phyloP scores from a whole-genome alignment of 805 yeast species.

The Myxozyma sirexii region DNA sequence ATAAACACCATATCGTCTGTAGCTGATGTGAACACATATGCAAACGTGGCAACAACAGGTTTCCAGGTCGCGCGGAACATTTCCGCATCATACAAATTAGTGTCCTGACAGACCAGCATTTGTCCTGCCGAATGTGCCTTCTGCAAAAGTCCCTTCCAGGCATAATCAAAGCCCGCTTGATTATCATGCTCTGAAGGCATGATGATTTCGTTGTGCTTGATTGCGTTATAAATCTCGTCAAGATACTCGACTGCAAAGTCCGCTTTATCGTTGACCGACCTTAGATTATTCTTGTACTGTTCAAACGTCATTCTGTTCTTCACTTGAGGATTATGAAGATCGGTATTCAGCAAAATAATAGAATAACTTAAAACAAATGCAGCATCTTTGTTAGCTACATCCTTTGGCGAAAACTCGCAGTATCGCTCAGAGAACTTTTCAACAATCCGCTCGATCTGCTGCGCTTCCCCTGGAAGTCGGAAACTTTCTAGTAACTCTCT shows the following conservation, averaged over 20 bases:
- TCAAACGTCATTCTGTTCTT: conserved; percentile 87
- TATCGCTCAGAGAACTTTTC: conserved; percentile 84
- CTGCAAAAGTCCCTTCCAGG: conserved; percentile 46
- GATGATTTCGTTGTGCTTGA: conserved; percentile 83
- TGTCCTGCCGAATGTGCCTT: conserved; percentile 36
- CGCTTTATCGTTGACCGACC: conserved; percentile 70
- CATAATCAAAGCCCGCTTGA: conserved; percentile 87
- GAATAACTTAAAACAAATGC: conserved; percentile 93
- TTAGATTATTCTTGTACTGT: conserved; percentile 74
- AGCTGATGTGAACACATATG: conserved; percentile 82
- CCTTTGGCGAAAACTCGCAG: conserved; percentile 59
- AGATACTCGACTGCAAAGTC: conserved; percentile 88
- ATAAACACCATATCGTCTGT: conserved; percentile 87
- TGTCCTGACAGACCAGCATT: conserved; percentile 24
- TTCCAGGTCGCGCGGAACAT: conserved; percentile 67
- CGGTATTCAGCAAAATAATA: conserved; percentile 90
- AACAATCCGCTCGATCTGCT: conserved; percentile 89
- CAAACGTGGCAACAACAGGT: conserved; percentile 68
- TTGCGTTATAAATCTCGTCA: conserved; percentile 76
- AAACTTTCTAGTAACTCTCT: conserved; percentile 79
- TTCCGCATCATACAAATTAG: conserved; percentile 63
- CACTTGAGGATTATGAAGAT: conserved; percentile 85
- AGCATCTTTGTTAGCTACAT: conserved; percentile 83
- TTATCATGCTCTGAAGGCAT: conserved; percentile 98
- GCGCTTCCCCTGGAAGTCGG: conserved; percentile 96